Evolutionary conservation across 2,329 filamentous ascomycete species (phyloP).

Genomic region (Ophiostoma triangulosporum): DNA sequence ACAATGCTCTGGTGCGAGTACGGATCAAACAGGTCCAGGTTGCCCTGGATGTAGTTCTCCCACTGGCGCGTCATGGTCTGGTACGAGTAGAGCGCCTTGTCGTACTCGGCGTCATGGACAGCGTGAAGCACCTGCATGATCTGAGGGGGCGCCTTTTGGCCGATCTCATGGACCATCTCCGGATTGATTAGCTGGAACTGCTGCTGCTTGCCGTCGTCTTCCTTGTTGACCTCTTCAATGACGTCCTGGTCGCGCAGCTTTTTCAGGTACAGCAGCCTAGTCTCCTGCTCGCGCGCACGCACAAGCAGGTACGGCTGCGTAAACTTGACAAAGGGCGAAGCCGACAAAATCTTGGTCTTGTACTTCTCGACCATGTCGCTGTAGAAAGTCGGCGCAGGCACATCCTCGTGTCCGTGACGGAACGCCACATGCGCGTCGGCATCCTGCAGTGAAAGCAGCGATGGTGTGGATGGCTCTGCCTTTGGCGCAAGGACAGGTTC

Average conservation of each 20-base stretch:
- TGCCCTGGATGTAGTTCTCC: conserved; percentile 87
- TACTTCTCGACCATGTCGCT: conserved; percentile 91
- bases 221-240: conserved; percentile 34
- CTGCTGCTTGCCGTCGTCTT: conserved; percentile 51
- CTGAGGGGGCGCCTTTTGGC: conserved; percentile 67
- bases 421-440: conserved; percentile 30
- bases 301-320: conserved; percentile 86
- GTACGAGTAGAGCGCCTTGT: conserved; percentile 87
- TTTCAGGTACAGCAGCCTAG: conserved; percentile 68
- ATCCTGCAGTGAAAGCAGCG: conserved; percentile 25
- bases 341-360: conserved; percentile 83
- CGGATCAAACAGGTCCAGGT: conserved; percentile 81
- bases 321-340: conserved; percentile 93
- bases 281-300: conserved; percentile 81
- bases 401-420: conserved; percentile 58
- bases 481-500: background rate
- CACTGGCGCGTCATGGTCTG: conserved; percentile 89
- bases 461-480: background rate
- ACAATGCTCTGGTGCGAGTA: conserved; percentile 95
- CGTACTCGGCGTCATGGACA: conserved; percentile 91
- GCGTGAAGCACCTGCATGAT: conserved; percentile 90
- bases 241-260: conserved; percentile 66
- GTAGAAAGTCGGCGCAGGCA: conserved; percentile 82
- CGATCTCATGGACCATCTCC: conserved; percentile 82
- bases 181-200: conserved; percentile 86